A percentile compares a stretch with the other conserved stretches of the same genome.
Evolutionary conservation across 345 rosid species (phyloP).

Genomic region (Cochlearia excelsa): DNA sequence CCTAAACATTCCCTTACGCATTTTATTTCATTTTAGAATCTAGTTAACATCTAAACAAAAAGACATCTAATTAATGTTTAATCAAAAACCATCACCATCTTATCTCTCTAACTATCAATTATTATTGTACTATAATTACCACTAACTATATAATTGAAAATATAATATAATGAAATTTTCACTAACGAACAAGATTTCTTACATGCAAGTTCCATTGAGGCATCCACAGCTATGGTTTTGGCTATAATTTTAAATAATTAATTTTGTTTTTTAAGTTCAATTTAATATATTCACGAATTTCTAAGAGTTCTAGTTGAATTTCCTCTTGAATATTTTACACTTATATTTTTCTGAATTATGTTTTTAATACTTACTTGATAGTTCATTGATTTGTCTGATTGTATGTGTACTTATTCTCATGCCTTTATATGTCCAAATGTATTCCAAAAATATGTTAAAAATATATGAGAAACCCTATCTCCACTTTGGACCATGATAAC

Average conservation of each 20-base stretch:
- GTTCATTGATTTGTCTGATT: conserved; percentile 21
- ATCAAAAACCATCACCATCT: background rate
- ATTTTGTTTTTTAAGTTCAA: no score
- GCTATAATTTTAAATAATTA: no score
- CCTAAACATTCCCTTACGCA: no score
- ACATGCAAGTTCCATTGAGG: no score
- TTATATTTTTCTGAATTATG: background rate
- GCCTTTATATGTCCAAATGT: conserved; percentile 29
- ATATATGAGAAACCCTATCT: conserved; percentile 29
- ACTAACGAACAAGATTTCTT: no score
- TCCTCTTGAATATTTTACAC: background rate
- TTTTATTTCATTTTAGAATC: no score
- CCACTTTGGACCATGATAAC: conserved; percentile 38
- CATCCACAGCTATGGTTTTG: no score
- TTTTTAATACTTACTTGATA: background rate
- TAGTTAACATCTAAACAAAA: no score
- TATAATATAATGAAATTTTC: no score
- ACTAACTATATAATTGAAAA: no score
- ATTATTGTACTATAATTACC: no score
- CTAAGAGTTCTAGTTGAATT: conserved; percentile 15
- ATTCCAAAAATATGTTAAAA: conserved; percentile 26
- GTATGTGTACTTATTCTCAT: conserved; percentile 31
- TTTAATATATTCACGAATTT: background rate
- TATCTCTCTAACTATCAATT: background rate
- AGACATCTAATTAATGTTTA: background rate